Evolutionary conservation across 139 green algal species (phyloP).

Genomic region (Coelastrella sp.): DNA sequence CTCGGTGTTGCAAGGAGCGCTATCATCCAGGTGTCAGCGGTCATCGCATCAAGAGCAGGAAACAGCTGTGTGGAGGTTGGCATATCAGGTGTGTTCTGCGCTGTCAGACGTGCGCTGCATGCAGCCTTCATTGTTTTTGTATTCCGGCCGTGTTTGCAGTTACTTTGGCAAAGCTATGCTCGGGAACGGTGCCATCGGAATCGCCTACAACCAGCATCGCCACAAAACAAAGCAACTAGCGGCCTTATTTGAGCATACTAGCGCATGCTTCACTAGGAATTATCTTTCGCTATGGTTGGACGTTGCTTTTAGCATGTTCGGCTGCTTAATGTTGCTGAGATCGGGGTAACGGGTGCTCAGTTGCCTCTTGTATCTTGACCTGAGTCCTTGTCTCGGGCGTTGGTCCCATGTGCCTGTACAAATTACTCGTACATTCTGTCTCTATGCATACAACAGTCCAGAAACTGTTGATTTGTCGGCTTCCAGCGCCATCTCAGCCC

Average conservation of each 20-base stretch:
- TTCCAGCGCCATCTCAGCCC: too few species aligned
- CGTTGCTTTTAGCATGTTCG: too few species aligned
- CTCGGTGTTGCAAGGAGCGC: background rate
- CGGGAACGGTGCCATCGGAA: background rate
- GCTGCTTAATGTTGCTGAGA: too few species aligned
- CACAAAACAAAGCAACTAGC: background rate
- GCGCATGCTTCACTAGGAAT: background rate
- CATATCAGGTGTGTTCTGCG: background rate
- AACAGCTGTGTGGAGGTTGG: background rate
- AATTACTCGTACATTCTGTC: too few species aligned
- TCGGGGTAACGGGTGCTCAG: too few species aligned
- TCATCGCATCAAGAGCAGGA: background rate
- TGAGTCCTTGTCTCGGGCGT: too few species aligned
- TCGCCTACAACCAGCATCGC: slow-evolving; percentile 5
- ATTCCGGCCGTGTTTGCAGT: background rate
- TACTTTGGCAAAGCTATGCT: background rate
- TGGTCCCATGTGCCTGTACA: too few species aligned
- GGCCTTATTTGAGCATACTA: background rate
- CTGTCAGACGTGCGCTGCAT: background rate
- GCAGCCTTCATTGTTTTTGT: background rate
- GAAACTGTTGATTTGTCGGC: too few species aligned
- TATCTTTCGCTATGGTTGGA: background rate
- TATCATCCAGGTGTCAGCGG: too few species aligned
- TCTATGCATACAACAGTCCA: too few species aligned
- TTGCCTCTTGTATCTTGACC: too few species aligned